Evolutionary conservation across 768 basidiomycete species (phyloP).

Genomic region (Pleurotus cornucopiae): DNA sequence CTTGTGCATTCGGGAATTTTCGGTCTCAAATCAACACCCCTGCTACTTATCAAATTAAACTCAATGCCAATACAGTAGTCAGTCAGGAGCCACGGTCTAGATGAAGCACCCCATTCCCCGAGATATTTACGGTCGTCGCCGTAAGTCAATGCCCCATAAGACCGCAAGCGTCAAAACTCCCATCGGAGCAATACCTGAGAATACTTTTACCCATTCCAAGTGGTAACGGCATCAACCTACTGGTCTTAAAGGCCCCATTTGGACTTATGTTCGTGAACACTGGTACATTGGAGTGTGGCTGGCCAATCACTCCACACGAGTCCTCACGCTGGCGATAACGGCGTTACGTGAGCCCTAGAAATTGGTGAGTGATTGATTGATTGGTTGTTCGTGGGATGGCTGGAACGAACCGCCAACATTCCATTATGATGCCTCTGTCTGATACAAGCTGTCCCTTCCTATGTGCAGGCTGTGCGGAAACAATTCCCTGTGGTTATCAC

Average conservation of each 20-base stretch:
- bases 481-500: neutral
- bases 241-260: neutral
- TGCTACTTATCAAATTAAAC: too few species aligned
- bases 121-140: slow-evolving; percentile 4
- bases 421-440: neutral
- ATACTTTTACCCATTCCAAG: slow-evolving; percentile 1
- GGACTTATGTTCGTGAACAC: neutral
- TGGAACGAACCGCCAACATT: neutral
- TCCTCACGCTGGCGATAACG: neutral
- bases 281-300: neutral
- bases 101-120: slow-evolving; percentile 3
- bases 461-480: neutral
- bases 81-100: neutral
- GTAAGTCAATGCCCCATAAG: neutral
- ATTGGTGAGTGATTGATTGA: neutral
- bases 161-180: neutral
- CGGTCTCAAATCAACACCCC: too few species aligned
- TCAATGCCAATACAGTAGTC: neutral
- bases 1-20: too few species aligned
- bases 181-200: neutral
- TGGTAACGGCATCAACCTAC: slow-evolving; percentile 1
- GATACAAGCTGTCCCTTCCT: neutral
- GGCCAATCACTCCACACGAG: slow-evolving; percentile 4
- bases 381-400: neutral
- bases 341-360: neutral